Percentiles rank a stretch among this genome's conserved stretches.
Conservation (phyloP, 202 grass and related monocot species). For the Saccharum hybrid region DNA sequence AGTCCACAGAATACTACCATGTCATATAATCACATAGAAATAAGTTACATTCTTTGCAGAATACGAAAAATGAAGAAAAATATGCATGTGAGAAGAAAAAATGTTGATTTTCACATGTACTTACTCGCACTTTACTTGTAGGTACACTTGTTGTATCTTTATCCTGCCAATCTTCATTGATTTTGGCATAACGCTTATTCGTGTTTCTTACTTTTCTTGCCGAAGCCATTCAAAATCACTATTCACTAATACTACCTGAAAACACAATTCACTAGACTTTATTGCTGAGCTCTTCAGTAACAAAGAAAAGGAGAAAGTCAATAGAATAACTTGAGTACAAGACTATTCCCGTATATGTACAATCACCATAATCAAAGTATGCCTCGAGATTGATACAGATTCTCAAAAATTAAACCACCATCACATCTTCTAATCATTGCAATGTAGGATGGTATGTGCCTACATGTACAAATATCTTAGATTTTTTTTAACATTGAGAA, state of each 20-base stretch:
- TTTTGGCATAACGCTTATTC: constrained; percentile 80
- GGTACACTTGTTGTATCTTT: constrained; percentile 62
- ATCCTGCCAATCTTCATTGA: constrained; percentile 83
- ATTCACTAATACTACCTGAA: constrained; percentile 28
- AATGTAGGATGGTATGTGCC: not conserved
- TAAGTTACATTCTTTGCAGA: constrained; percentile 2
- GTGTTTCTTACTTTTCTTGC: constrained; percentile 85
- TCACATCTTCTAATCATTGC: constrained; percentile 8
- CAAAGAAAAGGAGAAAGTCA: constrained; percentile 10
- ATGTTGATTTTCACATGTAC: constrained; percentile 32
- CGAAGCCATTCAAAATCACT: constrained; percentile 64
- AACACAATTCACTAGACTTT: constrained; percentile 30
- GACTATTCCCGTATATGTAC: not conserved
- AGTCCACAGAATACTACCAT: constrained; percentile 2
- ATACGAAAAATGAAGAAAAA: constrained; percentile 12
- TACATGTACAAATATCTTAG: not conserved
- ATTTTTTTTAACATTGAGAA: not conserved
- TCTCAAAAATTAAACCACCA: not conserved
- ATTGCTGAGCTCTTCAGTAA: constrained; percentile 16
- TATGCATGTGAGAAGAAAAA: constrained; percentile 9
- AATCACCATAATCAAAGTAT: constrained; percentile 13
- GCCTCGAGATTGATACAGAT: not conserved
- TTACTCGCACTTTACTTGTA: constrained; percentile 80
- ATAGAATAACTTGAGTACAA: constrained; percentile 6
- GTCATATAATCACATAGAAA: constrained; percentile 23